A percentile compares a stretch with the other conserved stretches of the same genome.
Evolutionary conservation across 1,284 basidiomycete species (phyloP).

Genomic region (Apiotrichum mycotoxinovorans): DNA sequence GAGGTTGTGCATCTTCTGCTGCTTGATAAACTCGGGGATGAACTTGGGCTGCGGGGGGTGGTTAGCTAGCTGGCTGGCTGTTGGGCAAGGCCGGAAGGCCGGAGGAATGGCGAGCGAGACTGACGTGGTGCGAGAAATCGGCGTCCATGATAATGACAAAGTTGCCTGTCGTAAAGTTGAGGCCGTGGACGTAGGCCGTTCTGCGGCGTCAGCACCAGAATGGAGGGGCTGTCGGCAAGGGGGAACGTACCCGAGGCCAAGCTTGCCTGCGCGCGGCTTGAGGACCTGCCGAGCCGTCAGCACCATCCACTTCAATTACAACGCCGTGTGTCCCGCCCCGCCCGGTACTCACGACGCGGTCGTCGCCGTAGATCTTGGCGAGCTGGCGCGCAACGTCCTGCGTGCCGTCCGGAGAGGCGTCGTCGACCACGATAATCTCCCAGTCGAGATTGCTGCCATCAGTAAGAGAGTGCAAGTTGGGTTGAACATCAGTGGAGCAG

Average conservation of each 20-base stretch:
- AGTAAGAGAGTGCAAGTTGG: no score
- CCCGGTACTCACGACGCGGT: slow-evolving; percentile 65
- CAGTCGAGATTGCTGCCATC: slow-evolving; percentile 58
- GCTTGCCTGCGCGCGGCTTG: slow-evolving; percentile 79
- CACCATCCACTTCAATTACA: neutral
- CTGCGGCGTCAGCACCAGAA: neutral
- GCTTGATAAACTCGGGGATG: slow-evolving; percentile 80
- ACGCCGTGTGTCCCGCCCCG: no score
- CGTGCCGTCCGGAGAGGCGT: slow-evolving; percentile 86
- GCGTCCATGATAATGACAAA: slow-evolving; percentile 97
- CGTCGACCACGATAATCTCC: slow-evolving; percentile 88
- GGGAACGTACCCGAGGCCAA: slow-evolving; percentile 66
- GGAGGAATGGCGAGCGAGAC: slow-evolving; percentile 26
- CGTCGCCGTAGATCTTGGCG: slow-evolving; percentile 71
- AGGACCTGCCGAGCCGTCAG: slow-evolving; percentile 58
- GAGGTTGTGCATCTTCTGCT: slow-evolving; percentile 73
- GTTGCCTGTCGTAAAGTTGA: slow-evolving; percentile 82
- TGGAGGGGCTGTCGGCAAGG: no score
- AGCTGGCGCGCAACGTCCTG: slow-evolving; percentile 79
- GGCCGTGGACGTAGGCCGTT: slow-evolving; percentile 86
- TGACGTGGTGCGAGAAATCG: slow-evolving; percentile 88
- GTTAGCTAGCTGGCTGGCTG: slow-evolving; percentile 1
- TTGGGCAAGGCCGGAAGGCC: neutral
- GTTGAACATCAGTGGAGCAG: no score
- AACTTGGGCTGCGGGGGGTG: slow-evolving; percentile 74